These are phyloP conservation scores for Podila epigama DNA, from an alignment of 192 early-diverging fungal genomes.

Conservation along the genomic window DNA sequence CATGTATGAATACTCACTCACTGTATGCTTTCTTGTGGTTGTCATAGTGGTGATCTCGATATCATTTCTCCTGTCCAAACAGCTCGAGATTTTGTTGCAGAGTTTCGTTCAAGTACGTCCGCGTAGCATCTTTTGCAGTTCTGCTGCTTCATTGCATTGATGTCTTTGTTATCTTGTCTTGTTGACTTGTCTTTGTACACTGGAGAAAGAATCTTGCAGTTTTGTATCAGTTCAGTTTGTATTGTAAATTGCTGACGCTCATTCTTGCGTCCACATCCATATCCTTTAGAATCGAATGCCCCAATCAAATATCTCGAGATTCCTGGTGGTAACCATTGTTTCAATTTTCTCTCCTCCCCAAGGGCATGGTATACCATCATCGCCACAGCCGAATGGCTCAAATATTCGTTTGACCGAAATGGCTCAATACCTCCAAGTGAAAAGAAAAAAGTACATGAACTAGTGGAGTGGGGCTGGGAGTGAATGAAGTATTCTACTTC, in stretches of 20 bases:
- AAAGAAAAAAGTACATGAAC: slow-evolving; percentile 17
- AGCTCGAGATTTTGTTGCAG: slow-evolving; percentile 35
- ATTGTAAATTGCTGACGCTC: neutral
- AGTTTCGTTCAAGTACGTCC: slow-evolving; percentile 39
- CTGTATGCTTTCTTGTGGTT: neutral
- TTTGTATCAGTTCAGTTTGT: neutral
- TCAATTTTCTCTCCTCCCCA: slow-evolving; percentile 49
- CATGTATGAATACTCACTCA: too few relatives aligned
- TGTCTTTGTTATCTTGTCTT: neutral
- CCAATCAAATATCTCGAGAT: slow-evolving; percentile 27
- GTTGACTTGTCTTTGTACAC: neutral
- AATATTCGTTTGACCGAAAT: slow-evolving; percentile 21
- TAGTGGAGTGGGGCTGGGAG: slow-evolving; percentile 46
- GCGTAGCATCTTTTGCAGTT: neutral
- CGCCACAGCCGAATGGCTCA: slow-evolving; percentile 47
- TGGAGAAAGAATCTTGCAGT: neutral
- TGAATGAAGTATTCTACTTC: too few relatives aligned
- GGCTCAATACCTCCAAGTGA: neutral
- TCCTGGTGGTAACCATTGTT: slow-evolving; percentile 50
- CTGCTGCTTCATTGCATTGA: neutral
- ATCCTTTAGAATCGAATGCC: neutral
- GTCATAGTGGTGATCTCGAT: slow-evolving; percentile 47
- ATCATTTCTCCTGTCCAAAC: slow-evolving; percentile 32
- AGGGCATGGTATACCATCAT: slow-evolving; percentile 49
- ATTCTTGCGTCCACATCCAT: slow-evolving; percentile 1